These are phyloP conservation scores for Dioszegia crocea DNA, from an alignment of 768 basidiomycete genomes.

Conservation along the genomic window DNA sequence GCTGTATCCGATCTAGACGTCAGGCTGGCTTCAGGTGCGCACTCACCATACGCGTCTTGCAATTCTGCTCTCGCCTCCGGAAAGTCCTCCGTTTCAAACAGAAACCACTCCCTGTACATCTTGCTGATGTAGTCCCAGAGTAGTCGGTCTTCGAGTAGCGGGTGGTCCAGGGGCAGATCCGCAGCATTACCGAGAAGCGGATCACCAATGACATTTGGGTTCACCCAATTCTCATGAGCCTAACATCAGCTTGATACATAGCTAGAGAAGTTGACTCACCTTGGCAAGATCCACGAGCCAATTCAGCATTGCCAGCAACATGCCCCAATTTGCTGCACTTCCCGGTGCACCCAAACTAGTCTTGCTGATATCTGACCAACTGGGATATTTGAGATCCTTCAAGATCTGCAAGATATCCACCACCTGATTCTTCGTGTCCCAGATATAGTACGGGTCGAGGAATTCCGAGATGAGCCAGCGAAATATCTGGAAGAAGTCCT, in stretches of 20 bases:
- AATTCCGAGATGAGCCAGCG: conserved; percentile 63
- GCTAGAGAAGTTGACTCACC: conserved; percentile 56
- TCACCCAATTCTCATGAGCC: conserved; percentile 47
- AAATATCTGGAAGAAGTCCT: conserved; percentile 82
- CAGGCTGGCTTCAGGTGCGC: conserved; percentile 13
- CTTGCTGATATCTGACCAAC: conserved; percentile 66
- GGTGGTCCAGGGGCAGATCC: conserved; percentile 39
- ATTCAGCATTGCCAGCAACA: conserved; percentile 77
- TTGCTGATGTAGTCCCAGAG: conserved; percentile 38
- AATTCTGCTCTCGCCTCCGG: conserved; percentile 59
- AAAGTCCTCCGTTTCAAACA: conserved; percentile 57
- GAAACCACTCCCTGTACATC: conserved; percentile 44
- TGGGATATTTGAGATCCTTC: conserved; percentile 75
- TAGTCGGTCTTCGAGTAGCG: conserved; percentile 36
- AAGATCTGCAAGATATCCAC: conserved; percentile 47
- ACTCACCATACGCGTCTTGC: conserved; percentile 62
- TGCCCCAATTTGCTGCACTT: conserved; percentile 87
- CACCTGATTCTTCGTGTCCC: conserved; percentile 69
- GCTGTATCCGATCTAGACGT: conserved; percentile 29
- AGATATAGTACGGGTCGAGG: conserved; percentile 61
- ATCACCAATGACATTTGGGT: conserved; percentile 42
- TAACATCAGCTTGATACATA: conserved; percentile 6
- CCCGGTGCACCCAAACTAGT: conserved; percentile 86
- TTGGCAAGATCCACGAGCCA: conserved; percentile 86
- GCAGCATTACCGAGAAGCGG: conserved; percentile 36